Evolutionary conservation across 2,329 filamentous ascomycete genomes (phyloP).

Genomic region (Rhinocladiella similis): DNA sequence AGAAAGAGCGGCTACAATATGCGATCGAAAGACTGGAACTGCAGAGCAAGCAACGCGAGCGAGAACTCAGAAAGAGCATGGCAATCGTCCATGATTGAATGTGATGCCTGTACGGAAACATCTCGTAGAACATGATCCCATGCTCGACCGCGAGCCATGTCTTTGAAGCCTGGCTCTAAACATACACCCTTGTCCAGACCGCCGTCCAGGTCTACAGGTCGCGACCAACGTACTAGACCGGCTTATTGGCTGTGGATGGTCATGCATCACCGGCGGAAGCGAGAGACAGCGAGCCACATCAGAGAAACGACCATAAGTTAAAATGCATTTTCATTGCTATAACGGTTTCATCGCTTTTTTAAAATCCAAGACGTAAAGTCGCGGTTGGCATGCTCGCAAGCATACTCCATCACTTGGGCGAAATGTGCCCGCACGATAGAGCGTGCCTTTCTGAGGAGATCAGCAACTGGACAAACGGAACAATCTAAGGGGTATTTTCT

Average conservation of each 20-base stretch:
- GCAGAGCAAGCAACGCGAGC: constrained; percentile 75
- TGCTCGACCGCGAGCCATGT: neutral
- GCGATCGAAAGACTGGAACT: constrained; percentile 82
- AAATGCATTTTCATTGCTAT: constrained; percentile 17
- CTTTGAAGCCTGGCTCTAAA: too few species aligned
- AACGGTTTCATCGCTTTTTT: neutral
- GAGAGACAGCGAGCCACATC: too few species aligned
- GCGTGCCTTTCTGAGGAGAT: constrained; percentile 3
- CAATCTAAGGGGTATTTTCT: constrained; percentile 15
- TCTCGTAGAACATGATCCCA: too few species aligned
- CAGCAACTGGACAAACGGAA: neutral
- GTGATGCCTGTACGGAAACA: too few species aligned
- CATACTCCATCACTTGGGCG: neutral
- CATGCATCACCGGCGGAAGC: too few species aligned
- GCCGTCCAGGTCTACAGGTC: too few species aligned
- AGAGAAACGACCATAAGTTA: neutral
- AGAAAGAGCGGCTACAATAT: constrained; percentile 83
- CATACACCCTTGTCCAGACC: too few species aligned
- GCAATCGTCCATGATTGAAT: constrained; percentile 44
- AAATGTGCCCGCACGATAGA: too few species aligned
- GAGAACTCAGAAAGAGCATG: constrained; percentile 73
- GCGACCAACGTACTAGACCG: too few species aligned
- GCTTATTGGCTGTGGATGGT: too few species aligned
- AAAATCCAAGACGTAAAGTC: neutral
- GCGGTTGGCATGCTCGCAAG: neutral